These are phyloP conservation scores for Sclerotinia trifoliorum DNA, from an alignment of 2,329 filamentous ascomycete genomes.

Conservation along the genomic window DNA sequence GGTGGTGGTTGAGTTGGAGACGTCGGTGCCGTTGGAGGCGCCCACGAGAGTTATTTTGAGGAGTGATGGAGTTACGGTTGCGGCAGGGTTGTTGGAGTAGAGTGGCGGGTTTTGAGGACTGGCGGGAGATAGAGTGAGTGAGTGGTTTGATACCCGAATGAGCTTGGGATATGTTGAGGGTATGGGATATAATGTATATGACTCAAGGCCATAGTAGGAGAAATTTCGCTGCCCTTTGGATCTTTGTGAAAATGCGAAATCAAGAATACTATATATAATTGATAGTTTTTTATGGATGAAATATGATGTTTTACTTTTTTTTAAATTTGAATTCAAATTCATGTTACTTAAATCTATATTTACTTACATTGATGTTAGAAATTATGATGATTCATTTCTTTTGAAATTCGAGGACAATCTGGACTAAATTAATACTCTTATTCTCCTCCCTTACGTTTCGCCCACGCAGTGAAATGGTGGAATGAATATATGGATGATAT, in stretches of 20 bases:
- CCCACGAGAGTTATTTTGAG: slow-evolving; percentile 79
- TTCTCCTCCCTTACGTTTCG: too few relatives aligned
- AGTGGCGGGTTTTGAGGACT: neutral
- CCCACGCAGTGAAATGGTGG: too few relatives aligned
- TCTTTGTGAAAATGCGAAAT: neutral
- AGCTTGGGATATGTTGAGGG: neutral
- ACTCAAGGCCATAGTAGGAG: neutral
- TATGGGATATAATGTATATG: neutral
- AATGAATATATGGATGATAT: too few relatives aligned
- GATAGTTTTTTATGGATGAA: neutral
- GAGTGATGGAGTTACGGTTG: slow-evolving; percentile 78
- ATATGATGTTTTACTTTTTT: neutral
- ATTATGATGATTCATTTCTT: neutral
- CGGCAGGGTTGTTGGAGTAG: slow-evolving; percentile 76
- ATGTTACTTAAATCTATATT: neutral
- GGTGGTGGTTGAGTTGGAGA: slow-evolving; percentile 70
- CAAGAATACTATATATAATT: neutral
- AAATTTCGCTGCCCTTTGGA: neutral
- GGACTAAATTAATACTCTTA: too few relatives aligned
- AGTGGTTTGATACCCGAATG: neutral
- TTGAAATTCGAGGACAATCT: too few relatives aligned
- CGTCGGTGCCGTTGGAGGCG: slow-evolving; percentile 74
- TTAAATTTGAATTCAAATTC: neutral
- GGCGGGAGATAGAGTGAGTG: neutral
- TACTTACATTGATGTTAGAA: neutral